Base-by-base conservation (phyloP, 768 basidiomycete species). In the Boletus insuetus region DNA sequence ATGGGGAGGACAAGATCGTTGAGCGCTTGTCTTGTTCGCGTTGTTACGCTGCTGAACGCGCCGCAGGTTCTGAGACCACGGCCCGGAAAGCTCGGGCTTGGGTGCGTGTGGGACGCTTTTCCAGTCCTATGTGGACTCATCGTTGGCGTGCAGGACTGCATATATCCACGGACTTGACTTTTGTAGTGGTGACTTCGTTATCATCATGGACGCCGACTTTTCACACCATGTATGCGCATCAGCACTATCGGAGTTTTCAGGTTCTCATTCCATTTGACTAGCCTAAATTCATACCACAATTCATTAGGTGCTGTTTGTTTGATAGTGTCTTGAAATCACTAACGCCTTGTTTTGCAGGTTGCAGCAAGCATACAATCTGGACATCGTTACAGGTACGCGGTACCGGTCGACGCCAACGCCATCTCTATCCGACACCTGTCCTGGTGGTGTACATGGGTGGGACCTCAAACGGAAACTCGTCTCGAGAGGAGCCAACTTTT, bases 201-300 rank as follows among this genome's bases (percentile, higher is more conserved):
- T 95, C 66, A 95, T 96, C 69, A 96, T 96, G 94, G 94, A 96
- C 64, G 94, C 94, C 48, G 94, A 96, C 74, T 94, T 96, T 72
- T 94, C 92, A 6, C 94, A 96, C 66, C 94, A 96, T 62, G 93
- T 93, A 73, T 43, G 88, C 74, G 19, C n/a, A 46, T 48, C 29
- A 1, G 17, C 29, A 4, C 3, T 3, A n/a, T 31, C 11, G 32
- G 14, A 2, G 40, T 43, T 24, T 26, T 46, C 31, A 22, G 42
- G 29, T 51, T 46, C 49, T 59, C 37, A 65, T 49, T 24, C 41
- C 32, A 22, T 24, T 35, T 10, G n/a, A 16, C 29, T 51, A 94
- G 94, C 94, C 94, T 39, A 96, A 95, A 74, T 96, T 94, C 69
- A 94, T 96, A 53, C 92, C 91, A 6, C 87, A 94, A 70, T 91